Evolutionary conservation across 2,329 filamentous ascomycete genomes (phyloP).

Genomic region (Simplicillium aogashimaense): DNA sequence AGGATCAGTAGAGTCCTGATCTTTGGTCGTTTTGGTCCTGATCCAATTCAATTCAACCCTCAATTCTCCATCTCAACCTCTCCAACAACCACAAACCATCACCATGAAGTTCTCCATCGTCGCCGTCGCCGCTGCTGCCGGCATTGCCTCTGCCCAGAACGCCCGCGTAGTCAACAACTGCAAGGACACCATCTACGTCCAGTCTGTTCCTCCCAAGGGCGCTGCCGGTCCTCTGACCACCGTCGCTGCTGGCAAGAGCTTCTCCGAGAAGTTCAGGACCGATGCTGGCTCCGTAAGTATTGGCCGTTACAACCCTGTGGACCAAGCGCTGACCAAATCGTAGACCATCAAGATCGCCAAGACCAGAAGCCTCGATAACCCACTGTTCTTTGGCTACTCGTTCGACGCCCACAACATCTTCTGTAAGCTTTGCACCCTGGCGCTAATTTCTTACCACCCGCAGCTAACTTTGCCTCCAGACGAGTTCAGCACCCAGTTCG

Average conservation of each 20-base stretch:
- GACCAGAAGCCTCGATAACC: slow-evolving; percentile 22
- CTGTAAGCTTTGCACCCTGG: slow-evolving; percentile 21
- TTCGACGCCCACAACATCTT: slow-evolving; percentile 28
- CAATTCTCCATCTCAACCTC: too few species aligned
- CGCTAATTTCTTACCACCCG: background rate
- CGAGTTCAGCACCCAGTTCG: slow-evolving; percentile 27
- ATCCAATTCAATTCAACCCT: too few species aligned
- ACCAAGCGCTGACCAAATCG: background rate
- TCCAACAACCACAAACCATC: background rate
- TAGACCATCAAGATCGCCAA: slow-evolving; percentile 31
- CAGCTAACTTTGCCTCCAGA: slow-evolving; percentile 15
- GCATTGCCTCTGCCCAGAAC: slow-evolving; percentile 21
- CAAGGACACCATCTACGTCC: slow-evolving; percentile 20
- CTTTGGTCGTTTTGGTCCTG: too few species aligned
- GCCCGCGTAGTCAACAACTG: slow-evolving; percentile 27
- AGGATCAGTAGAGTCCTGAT: too few species aligned
- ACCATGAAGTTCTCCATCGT: slow-evolving; percentile 19
- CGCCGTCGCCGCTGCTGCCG: slow-evolving; percentile 20
- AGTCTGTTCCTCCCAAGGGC: slow-evolving; percentile 25
- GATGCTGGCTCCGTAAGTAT: slow-evolving; percentile 23
- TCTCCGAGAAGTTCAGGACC: slow-evolving; percentile 21
- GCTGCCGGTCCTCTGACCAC: slow-evolving; percentile 20
- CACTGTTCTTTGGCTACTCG: slow-evolving; percentile 32
- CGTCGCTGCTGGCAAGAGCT: slow-evolving; percentile 20
- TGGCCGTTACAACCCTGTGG: background rate